Conservation (phyloP, 306 rosid species). For the Prunus armeniaca region DNA sequence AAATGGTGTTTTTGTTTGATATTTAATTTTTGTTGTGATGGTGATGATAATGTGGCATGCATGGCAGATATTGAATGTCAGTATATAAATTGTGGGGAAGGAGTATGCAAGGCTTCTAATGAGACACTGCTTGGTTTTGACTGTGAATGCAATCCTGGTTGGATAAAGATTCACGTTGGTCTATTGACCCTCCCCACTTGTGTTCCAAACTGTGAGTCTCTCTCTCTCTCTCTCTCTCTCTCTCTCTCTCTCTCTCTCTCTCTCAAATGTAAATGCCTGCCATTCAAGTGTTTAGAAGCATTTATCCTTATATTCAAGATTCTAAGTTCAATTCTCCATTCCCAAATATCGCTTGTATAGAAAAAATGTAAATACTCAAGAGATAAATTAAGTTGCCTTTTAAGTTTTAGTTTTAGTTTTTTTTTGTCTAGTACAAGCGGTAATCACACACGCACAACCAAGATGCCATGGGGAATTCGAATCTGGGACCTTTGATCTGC, state of each 20-base stretch:
- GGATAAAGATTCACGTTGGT: slow-evolving; percentile 27
- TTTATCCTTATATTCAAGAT: too few species aligned
- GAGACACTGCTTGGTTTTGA: slow-evolving; percentile 32
- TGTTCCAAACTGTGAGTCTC: slow-evolving; percentile 37
- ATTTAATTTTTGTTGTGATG: too few species aligned
- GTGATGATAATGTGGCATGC: background rate
- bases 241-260: background rate
- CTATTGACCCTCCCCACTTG: slow-evolving; percentile 26
- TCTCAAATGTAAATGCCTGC: too few species aligned
- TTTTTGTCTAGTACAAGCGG: fast-evolving
- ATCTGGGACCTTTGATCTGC: fast-evolving
- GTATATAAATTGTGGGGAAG: slow-evolving; percentile 34
- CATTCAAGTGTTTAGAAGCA: too few species aligned
- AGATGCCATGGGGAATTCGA: too few species aligned
- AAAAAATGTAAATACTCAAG: too few species aligned
- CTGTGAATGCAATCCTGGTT: slow-evolving; percentile 37
- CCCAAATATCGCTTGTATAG: too few species aligned
- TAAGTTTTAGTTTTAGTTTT: too few species aligned
- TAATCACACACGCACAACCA: too few species aligned
- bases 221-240: background rate
- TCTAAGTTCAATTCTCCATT: too few species aligned
- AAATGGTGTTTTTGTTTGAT: background rate
- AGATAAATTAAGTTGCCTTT: too few species aligned
- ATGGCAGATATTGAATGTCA: slow-evolving; percentile 17
- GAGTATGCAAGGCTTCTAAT: slow-evolving; percentile 35